Percentiles rank a stretch among this genome's conserved stretches.
Conservation (phyloP, 495 filamentous ascomycete genomes). For the Xylaria bambusicola region DNA sequence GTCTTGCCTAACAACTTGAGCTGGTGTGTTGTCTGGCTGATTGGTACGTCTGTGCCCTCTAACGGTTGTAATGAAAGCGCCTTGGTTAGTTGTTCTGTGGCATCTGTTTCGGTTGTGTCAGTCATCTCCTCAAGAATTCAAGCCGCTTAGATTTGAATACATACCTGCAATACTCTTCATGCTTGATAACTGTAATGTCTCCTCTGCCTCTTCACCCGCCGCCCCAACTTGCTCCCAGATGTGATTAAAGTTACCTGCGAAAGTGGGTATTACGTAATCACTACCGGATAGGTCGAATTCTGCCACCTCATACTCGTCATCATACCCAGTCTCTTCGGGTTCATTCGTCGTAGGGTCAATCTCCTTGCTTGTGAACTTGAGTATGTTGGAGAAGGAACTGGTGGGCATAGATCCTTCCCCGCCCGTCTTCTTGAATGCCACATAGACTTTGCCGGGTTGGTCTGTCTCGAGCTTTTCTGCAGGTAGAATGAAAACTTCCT, state of each 20-base stretch:
- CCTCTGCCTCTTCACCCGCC: constrained; percentile 82
- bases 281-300: constrained; percentile 89
- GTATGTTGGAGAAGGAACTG: constrained; percentile 82
- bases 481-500: constrained; percentile 92
- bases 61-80: constrained; percentile 88
- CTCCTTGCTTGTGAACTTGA: constrained; percentile 97
- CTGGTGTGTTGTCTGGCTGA: constrained; percentile 86
- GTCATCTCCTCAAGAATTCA: constrained; percentile 17
- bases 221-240: constrained; percentile 95
- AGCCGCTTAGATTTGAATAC: constrained; percentile 31
- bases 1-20: constrained; percentile 97
- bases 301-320: constrained; percentile 96
- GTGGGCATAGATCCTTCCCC: constrained; percentile 72
- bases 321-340: constrained; percentile 89
- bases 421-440: constrained; percentile 82
- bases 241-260: constrained; percentile 92
- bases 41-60: constrained; percentile 86
- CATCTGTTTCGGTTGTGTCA: constrained; percentile 67
- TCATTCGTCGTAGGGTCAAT: constrained; percentile 94
- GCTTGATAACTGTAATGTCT: constrained; percentile 86
- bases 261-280: constrained; percentile 91
- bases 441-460: constrained; percentile 89
- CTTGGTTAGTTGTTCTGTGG: constrained; percentile 86
- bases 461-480: constrained; percentile 77
- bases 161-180: constrained; percentile 91